Evolutionary conservation across 2,329 filamentous ascomycete species (phyloP), one percentile per base, ranked within the genome.

Genomic region (Sclerotiophoma versabilis): DNA sequence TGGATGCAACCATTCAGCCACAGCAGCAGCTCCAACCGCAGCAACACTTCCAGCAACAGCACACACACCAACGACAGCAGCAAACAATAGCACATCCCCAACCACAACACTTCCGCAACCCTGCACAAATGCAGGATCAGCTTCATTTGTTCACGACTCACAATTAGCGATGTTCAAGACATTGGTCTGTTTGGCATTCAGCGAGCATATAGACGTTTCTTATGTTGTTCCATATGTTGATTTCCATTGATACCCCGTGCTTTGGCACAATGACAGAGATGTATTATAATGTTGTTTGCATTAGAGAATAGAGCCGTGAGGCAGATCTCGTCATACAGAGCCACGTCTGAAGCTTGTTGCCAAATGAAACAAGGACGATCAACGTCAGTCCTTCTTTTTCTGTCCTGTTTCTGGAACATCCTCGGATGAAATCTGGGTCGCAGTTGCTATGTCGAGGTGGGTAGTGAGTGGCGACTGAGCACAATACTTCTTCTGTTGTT

Each of bases 81-180:
- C 69, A 72, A 47, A 49, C 60, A 20, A 62, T 68, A 45, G 50
- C 58, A 5, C 63, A 64, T 14, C 54, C 60, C 3, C 58, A 51
- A 32, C 55, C 52, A 14, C 62, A 63, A 30, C 52, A 62, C 26
- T 68, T 59, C 37, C 60, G 58, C 26, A 58, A 58, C 32, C 36
- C 58, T n/a, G 52, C 57, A 9, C 60, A 65, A 27, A 64, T 65
- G 58, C 60, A 65, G 46, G 63, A 66, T 17, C 65, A 67, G 20
- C 41, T 64, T 23, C 64, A 65, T n/a, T 50, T 64, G 53, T 68
- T 64, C 44, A 53, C 64, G 43, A 63, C 59, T 33, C 62, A 46
- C 30, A 42, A 38, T 27, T 41, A 66, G 39, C 58, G 42, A 36
- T 62, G 57, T 54, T 53, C 30, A 53, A 32, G 41, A 47, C 42